Evolutionary conservation across 1,139 yeast genomes (phyloP).

Genomic region (Candida sojae): DNA sequence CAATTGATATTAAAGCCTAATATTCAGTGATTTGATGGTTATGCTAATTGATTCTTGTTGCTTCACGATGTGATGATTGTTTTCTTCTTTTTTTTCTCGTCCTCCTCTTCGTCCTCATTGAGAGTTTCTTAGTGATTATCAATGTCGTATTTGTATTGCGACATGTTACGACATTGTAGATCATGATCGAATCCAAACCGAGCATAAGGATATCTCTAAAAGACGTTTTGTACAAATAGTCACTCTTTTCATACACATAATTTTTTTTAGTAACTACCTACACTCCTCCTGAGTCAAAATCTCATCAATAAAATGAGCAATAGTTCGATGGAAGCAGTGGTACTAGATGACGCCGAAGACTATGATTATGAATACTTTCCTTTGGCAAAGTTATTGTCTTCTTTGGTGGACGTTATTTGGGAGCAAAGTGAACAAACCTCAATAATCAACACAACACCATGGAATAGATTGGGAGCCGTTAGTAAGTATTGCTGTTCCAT

Average conservation of each 20-base stretch:
- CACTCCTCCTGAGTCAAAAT: not conserved
- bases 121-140: too few relatives aligned
- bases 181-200: too few relatives aligned
- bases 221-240: too few relatives aligned
- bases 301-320: not conserved
- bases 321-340: not conserved
- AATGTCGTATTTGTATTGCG: too few relatives aligned
- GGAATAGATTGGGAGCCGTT: constrained; percentile 22
- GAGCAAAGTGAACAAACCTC: constrained; percentile 22
- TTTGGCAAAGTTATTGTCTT: constrained; percentile 15
- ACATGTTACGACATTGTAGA: too few relatives aligned
- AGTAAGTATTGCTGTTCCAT: constrained; percentile 35
- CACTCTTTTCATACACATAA: too few relatives aligned
- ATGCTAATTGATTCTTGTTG: too few relatives aligned
- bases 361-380: constrained; percentile 13
- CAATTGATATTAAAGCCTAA: not conserved
- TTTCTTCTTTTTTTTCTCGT: not conserved
- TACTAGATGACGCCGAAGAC: constrained; percentile 1
- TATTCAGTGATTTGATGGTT: not conserved
- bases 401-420: constrained; percentile 24
- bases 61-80: not conserved
- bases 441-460: constrained; percentile 11
- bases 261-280: not conserved
- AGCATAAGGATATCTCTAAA: too few relatives aligned
- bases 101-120: too few relatives aligned